Conservation (phyloP, 805 yeast genomes). For the Pichia cephalocereana region DNA sequence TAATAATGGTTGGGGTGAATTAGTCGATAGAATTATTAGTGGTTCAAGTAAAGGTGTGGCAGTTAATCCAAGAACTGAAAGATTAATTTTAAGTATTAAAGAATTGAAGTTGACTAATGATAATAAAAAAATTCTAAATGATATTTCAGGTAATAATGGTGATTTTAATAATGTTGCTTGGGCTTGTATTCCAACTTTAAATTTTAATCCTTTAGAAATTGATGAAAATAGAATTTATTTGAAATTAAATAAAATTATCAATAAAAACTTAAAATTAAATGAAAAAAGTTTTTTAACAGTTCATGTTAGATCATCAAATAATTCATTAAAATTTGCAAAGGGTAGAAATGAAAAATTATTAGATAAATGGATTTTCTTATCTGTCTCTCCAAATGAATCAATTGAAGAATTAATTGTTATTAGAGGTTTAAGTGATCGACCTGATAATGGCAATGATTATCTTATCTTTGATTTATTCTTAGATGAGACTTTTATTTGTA, state of each 20-base stretch:
- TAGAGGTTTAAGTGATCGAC: conserved; percentile 35
- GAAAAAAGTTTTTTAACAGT: conserved; percentile 41
- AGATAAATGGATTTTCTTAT: conserved; percentile 58
- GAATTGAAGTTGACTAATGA: conserved; percentile 40
- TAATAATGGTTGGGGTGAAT: conserved; percentile 84
- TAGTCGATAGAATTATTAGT: conserved; percentile 64
- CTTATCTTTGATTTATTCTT: conserved; percentile 47
- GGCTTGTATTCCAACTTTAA: conserved; percentile 54
- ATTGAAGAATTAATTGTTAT: conserved; percentile 65
- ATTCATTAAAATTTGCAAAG: conserved; percentile 48
- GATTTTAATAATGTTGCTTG: conserved; percentile 32
- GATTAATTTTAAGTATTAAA: conserved; percentile 58
- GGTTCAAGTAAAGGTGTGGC: conserved; percentile 75
- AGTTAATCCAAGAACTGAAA: conserved; percentile 72
- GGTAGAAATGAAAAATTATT: conserved; percentile 52
- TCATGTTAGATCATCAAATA: conserved; percentile 43
- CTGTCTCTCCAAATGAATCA: conserved; percentile 62
- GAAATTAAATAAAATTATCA: conserved; percentile 38
- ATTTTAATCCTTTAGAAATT: conserved; percentile 54
- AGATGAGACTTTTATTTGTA: conserved; percentile 57
- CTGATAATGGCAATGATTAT: conserved; percentile 41
- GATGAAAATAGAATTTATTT: conserved; percentile 54
- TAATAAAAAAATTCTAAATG: background rate
- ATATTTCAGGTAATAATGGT: conserved; percentile 5
- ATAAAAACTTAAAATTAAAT: conserved; percentile 7